Percentiles rank a stretch among this genome's conserved stretches.
Conservation (phyloP, 164 flowering plant genomes). For the Dillenia turbinata region DNA sequence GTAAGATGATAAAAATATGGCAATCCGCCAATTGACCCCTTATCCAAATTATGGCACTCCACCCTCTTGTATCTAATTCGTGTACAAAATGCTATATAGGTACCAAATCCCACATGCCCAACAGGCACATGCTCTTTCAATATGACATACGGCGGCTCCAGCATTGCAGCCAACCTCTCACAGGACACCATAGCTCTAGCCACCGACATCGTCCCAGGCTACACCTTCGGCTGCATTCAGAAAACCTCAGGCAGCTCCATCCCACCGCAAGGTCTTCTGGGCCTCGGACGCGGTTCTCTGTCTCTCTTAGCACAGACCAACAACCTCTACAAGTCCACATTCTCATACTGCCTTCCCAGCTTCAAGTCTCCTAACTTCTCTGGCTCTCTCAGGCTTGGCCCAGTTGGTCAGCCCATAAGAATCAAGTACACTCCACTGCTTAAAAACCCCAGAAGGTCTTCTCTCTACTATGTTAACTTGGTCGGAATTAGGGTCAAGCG, state of each 20-base stretch:
- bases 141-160: slow-evolving; percentile 71
- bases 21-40: neutral
- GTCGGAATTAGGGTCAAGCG: slow-evolving; percentile 61
- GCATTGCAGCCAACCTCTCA: slow-evolving; percentile 52
- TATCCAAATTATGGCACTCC: neutral
- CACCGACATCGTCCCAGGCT: slow-evolving; percentile 47
- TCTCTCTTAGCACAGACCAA: slow-evolving; percentile 68
- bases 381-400: slow-evolving; percentile 77
- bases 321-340: slow-evolving; percentile 63
- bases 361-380: slow-evolving; percentile 63
- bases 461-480: slow-evolving; percentile 78
- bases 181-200: slow-evolving; percentile 67
- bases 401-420: slow-evolving; percentile 60
- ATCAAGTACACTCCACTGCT: slow-evolving; percentile 77
- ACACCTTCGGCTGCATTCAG: slow-evolving; percentile 75
- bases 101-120: slow-evolving; percentile 52
- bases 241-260: slow-evolving; percentile 53
- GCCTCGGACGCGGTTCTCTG: slow-evolving; percentile 86
- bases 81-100: slow-evolving; percentile 27
- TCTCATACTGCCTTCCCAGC: slow-evolving; percentile 94
- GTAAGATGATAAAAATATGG: neutral
- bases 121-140: slow-evolving; percentile 54
- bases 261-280: slow-evolving; percentile 82
- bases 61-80: neutral
- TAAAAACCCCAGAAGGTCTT: slow-evolving; percentile 70